phyloP scores from a whole-genome alignment of 2,329 filamentous ascomycete species.

The Trichoderma endophyticum region DNA sequence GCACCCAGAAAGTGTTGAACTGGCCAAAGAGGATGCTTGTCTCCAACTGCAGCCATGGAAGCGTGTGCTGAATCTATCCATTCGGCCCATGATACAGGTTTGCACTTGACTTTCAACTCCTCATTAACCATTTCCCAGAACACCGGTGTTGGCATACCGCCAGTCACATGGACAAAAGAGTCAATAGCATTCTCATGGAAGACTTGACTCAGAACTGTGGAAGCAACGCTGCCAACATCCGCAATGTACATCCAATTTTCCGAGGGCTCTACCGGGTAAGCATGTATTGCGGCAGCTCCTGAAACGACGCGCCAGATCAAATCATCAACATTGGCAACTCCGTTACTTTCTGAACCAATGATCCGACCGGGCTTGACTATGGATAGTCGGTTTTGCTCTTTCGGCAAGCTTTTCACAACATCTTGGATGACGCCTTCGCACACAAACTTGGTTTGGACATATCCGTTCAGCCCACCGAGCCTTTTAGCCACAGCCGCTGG shows the following conservation, averaged over 20 bases:
- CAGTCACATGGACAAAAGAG: conserved; percentile 19
- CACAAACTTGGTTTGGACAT: conserved; percentile 27
- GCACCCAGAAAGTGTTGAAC: conserved; percentile 25
- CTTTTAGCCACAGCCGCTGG: background rate
- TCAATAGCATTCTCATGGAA: background rate
- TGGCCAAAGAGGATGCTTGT: conserved; percentile 26
- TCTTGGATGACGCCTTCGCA: conserved; percentile 23
- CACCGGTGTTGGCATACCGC: conserved; percentile 18
- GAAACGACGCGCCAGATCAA: conserved; percentile 25
- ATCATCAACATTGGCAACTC: conserved; percentile 26
- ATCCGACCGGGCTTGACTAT: conserved; percentile 26
- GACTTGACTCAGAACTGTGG: conserved; percentile 14
- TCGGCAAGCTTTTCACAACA: background rate
- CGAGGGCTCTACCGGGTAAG: conserved; percentile 12
- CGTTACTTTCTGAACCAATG: conserved; percentile 21
- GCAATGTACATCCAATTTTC: conserved; percentile 23
- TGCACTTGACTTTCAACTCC: conserved; percentile 15
- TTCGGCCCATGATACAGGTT: conserved; percentile 15
- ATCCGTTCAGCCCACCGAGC: conserved; percentile 18
- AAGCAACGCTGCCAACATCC: conserved; percentile 21
- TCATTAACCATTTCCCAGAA: conserved; percentile 24
- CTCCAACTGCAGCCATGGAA: conserved; percentile 18
- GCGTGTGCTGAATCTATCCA: conserved; percentile 19
- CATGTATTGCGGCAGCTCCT: conserved; percentile 18
- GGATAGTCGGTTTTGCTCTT: conserved; percentile 16